These are phyloP conservation scores for Prunus dulcis DNA, from an alignment of 306 rosid species.

Conservation along the genomic window DNA sequence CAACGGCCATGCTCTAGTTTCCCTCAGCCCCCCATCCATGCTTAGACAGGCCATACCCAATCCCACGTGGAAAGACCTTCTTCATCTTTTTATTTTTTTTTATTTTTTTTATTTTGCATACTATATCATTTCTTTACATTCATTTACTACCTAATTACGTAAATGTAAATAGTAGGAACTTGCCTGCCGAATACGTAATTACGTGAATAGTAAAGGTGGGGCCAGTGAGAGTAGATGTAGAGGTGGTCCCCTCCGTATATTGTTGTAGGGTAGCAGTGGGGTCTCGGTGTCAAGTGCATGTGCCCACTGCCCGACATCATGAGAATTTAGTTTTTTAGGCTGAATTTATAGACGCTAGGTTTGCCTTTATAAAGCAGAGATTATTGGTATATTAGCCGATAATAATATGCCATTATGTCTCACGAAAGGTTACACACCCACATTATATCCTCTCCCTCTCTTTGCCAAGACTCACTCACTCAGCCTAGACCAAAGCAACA, in stretches of 20 bases:
- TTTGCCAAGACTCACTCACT: not conserved
- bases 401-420: conserved; percentile 48
- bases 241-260: not conserved
- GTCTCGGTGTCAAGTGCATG: conserved; percentile 34
- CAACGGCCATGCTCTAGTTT: conserved; percentile 5
- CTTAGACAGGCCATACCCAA: not conserved
- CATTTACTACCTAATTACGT: no score
- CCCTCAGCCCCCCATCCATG: not conserved
- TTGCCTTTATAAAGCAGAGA: conserved; percentile 42
- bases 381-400: conserved; percentile 45
- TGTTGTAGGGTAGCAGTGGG: conserved; percentile 1
- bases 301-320: conserved; percentile 53
- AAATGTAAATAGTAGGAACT: no score
- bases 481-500: not conserved
- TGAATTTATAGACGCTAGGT: conserved; percentile 16
- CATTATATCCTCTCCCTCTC: not conserved
- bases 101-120: no score
- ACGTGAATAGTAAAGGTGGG: not conserved
- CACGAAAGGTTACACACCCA: conserved; percentile 32
- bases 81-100: not conserved
- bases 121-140: no score
- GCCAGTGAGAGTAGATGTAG: not conserved
- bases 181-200: not conserved
- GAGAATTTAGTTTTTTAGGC: conserved; percentile 33
- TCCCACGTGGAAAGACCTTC: not conserved